phyloP scores from a whole-genome alignment of 805 yeast genomes.

The Candida endomychidarum region DNA sequence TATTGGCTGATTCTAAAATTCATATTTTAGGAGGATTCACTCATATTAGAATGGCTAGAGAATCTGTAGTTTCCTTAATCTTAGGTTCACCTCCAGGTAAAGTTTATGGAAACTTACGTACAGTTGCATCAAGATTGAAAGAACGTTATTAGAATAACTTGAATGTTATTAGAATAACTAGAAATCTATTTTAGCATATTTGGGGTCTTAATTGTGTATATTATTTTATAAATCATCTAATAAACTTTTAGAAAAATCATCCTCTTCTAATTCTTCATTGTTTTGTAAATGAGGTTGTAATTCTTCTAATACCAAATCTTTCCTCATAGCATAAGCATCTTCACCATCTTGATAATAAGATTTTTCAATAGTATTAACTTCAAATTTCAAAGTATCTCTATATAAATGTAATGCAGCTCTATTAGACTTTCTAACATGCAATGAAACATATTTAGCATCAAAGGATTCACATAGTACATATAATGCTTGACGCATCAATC shows the following conservation, averaged over 20 bases:
- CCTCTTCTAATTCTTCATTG: constrained; percentile 42
- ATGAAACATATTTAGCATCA: constrained; percentile 77
- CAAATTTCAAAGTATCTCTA: constrained; percentile 79
- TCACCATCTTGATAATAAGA: constrained; percentile 97
- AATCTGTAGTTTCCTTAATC: constrained; percentile 90
- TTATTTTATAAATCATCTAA: constrained; percentile 22
- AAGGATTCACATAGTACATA: constrained; percentile 80
- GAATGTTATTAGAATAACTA: no score
- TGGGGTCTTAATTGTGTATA: constrained; percentile 9
- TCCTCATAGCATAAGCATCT: constrained; percentile 95
- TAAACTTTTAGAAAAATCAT: constrained; percentile 50
- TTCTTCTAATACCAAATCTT: constrained; percentile 59
- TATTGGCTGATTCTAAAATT: constrained; percentile 92
- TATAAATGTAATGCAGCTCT: constrained; percentile 92
- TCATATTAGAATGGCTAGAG: constrained; percentile 98
- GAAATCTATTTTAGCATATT: constrained; percentile 2
- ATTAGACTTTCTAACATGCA: constrained; percentile 92
- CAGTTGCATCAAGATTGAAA: constrained; percentile 95
- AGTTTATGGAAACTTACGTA: constrained; percentile 94
- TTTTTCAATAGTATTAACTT: constrained; percentile 76
- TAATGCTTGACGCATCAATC: constrained; percentile 80
- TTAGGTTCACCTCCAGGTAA: constrained; percentile 98
- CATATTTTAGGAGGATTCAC: constrained; percentile 97
- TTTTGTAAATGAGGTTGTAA: constrained; percentile 59
- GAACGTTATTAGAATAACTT: constrained; percentile 90